phyloP scores from a whole-genome alignment of 2,329 filamentous ascomycete species.

The Aureobasidium melanogenum region DNA sequence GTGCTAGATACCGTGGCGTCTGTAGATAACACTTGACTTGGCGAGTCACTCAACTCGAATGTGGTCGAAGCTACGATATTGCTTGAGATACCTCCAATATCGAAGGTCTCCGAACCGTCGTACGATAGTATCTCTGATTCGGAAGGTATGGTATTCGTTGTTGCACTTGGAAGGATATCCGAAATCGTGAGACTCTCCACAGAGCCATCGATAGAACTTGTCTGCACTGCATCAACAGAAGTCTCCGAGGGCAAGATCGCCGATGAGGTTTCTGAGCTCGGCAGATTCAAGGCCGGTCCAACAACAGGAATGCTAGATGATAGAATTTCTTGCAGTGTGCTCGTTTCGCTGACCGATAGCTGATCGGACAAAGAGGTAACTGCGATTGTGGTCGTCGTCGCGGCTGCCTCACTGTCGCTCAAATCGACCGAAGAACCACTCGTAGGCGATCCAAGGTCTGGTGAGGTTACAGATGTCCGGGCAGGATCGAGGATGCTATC shows the following conservation, averaged over 20 bases:
- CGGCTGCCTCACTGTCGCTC: too few relatives aligned
- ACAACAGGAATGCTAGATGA: background rate
- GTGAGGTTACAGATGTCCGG: too few relatives aligned
- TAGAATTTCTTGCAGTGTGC: background rate
- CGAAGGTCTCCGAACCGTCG: background rate
- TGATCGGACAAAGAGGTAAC: background rate
- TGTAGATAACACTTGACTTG: background rate
- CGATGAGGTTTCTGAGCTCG: background rate
- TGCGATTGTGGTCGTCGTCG: too few relatives aligned
- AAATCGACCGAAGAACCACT: too few relatives aligned
- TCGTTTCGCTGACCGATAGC: background rate
- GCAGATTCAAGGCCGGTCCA: background rate
- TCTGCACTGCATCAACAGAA: background rate
- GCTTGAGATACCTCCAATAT: background rate
- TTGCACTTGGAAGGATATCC: background rate
- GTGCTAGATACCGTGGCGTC: background rate
- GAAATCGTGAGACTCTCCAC: background rate
- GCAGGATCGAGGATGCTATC: too few relatives aligned
- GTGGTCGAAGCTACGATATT: background rate
- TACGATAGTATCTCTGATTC: background rate
- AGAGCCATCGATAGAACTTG: background rate
- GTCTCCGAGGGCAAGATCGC: background rate
- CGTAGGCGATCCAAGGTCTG: too few relatives aligned
- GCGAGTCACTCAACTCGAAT: background rate
- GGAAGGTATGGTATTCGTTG: background rate